Conservation (phyloP, 202 grass and related monocot genomes). For the Carex sylvatica region DNA sequence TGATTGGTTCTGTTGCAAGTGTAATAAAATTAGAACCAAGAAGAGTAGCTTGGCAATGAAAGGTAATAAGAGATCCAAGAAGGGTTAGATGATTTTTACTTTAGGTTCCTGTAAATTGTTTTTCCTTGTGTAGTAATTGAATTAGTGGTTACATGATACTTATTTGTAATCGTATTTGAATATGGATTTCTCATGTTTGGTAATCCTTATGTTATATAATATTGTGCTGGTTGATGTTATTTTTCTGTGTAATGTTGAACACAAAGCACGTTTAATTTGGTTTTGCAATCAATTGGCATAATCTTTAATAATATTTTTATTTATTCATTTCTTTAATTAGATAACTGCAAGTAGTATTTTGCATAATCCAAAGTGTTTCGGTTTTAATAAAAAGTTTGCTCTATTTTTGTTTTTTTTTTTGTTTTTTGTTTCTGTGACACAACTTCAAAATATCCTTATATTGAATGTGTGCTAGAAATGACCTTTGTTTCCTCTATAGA, state of each 20-base stretch:
- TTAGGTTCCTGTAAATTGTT: constrained; percentile 13
- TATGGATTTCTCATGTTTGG: not conserved
- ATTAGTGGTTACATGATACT: not conserved
- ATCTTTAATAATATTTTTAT: not conserved
- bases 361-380: not conserved
- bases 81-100: constrained; percentile 29
- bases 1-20: constrained; percentile 70
- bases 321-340: not conserved
- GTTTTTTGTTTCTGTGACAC: too few species aligned
- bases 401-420: too few species aligned
- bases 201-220: not conserved
- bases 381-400: not conserved
- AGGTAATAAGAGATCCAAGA: constrained; percentile 32
- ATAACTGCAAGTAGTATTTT: not conserved
- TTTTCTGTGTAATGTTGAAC: not conserved
- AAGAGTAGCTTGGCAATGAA: not conserved
- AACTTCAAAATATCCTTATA: too few species aligned
- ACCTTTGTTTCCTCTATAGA: too few species aligned
- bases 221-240: not conserved
- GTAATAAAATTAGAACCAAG: constrained; percentile 13
- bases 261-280: not conserved
- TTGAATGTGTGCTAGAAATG: too few species aligned
- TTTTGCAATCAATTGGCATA: not conserved
- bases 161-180: not conserved
- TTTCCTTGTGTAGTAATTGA: not conserved